These are phyloP conservation scores for Lycium barbarum DNA, from an alignment of 257 asterid genomes.

Conservation along the genomic window DNA sequence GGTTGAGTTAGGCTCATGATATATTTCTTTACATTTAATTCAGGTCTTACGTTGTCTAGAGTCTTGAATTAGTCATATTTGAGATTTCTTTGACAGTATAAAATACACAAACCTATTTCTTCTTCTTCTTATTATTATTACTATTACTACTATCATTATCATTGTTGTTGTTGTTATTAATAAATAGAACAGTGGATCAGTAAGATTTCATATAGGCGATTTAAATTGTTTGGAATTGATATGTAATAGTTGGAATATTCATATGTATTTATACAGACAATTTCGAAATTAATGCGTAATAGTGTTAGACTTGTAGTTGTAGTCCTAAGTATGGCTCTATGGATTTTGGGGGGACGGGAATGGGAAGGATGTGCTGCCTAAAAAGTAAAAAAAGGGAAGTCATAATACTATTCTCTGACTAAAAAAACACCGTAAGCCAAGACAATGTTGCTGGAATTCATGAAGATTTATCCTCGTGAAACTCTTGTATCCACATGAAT, in stretches of 20 bases:
- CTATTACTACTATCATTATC: too few relatives aligned
- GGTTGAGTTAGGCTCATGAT: too few relatives aligned
- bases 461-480: slow-evolving; percentile 6
- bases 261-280: too few relatives aligned
- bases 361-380: not conserved
- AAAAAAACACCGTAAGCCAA: not conserved
- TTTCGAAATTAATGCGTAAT: too few relatives aligned
- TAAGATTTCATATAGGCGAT: too few relatives aligned
- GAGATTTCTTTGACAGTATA: not conserved
- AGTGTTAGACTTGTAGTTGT: too few relatives aligned
- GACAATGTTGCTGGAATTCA: not conserved
- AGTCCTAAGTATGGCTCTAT: not conserved
- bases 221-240: not conserved
- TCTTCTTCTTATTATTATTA: too few relatives aligned
- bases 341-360: not conserved
- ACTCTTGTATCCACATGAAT: slow-evolving; percentile 16
- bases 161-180: too few relatives aligned
- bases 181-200: too few relatives aligned
- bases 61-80: not conserved
- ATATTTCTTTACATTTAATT: not conserved
- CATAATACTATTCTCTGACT: not conserved
- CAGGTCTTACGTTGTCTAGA: not conserved
- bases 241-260: too few relatives aligned
- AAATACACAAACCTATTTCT: too few relatives aligned
- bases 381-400: not conserved